Base-by-base conservation (phyloP, 768 basidiomycete species). In the Pulveroboletus ravenelii region DNA sequence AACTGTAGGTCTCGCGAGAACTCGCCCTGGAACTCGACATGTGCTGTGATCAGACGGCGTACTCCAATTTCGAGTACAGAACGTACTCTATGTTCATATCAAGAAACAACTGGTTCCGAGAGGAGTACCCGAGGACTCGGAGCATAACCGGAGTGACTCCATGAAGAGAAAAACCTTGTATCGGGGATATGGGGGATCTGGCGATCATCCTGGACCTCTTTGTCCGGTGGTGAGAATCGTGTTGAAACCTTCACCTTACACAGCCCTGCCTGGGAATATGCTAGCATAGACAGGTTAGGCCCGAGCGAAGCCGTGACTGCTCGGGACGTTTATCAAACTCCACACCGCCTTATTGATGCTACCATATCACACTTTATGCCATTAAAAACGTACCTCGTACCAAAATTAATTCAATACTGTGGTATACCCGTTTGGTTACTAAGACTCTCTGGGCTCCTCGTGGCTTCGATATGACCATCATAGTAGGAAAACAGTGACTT, bases 81-180 rank as follows among this genome's bases (percentile, higher is more conserved):
- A 83, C 57, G 72, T 62, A 9, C 63, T 82, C 50, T 81, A 80
- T 52, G 57, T 50, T 17, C 70, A 74, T 58, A 80, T 81, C 54
- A 57, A 53, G 25, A n/a, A 63, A 51, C 6, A 60, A 71, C 31
- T 81, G 79, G 62, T 45, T 62, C 78, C 29, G 51, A 47, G 30
- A 82, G 79, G 78, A 82, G 82, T 49, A 80, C 79, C 4, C 78
- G 80, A 43, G 80, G 81, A 5, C 64, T 81, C 27, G 79, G 78
- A 10, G 79, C 79, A 10, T 83, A 81, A 53, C 77, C 75, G 5
- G 58, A 62, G 55, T 36, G 50, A 63, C 10, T 66, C 69, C 10
- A 43, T 51, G 6, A 74, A 78, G 23, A 45, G 61, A 68, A 2
- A 41, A 25, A 8, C 50, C 76, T 17, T 52, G 61, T 30, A 53